A percentile compares a stretch with the other conserved stretches of the same genome.
These are phyloP conservation scores for Exserohilum turcica DNA, from an alignment of 2,329 filamentous ascomycete genomes.

Conservation along the genomic window DNA sequence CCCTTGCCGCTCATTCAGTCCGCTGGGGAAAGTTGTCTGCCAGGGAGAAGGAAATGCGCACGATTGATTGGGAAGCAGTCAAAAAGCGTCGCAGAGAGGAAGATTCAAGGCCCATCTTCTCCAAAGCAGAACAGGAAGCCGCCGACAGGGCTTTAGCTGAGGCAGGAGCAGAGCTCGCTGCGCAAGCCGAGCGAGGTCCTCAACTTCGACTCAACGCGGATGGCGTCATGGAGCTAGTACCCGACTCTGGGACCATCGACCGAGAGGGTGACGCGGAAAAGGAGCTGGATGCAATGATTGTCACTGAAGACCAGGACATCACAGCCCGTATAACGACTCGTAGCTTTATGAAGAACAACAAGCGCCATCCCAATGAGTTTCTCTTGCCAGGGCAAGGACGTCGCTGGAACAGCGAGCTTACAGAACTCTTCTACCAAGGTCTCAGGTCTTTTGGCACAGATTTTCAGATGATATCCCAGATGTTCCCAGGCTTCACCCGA, in stretches of 20 bases:
- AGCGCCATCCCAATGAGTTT: conserved; percentile 54
- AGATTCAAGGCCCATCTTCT: conserved; percentile 27
- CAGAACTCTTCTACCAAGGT: conserved; percentile 75
- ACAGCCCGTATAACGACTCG: conserved; percentile 71
- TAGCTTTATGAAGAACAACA: conserved; percentile 68
- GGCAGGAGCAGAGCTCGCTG: conserved; percentile 17
- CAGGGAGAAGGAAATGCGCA: conserved; percentile 72
- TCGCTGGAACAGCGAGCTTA: conserved; percentile 71
- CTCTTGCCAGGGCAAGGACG: conserved; percentile 52
- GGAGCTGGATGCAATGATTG: conserved; percentile 60
- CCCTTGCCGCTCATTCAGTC: conserved; percentile 66
- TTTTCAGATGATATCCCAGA: conserved; percentile 77
- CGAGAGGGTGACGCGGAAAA: conserved; percentile 67
- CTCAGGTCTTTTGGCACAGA: conserved; percentile 80
- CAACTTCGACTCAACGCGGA: conserved; percentile 64
- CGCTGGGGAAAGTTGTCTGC: conserved; percentile 77
- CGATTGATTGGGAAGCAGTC: conserved; percentile 65
- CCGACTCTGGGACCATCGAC: conserved; percentile 70
- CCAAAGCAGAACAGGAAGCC: conserved; percentile 30
- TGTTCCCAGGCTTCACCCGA: conserved; percentile 74
- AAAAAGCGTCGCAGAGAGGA: conserved; percentile 47
- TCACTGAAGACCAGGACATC: conserved; percentile 78
- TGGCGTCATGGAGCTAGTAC: conserved; percentile 74
- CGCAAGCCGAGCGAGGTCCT: conserved; percentile 47
- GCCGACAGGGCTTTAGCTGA: conserved; percentile 30